Percentiles rank a stretch among this genome's conserved stretches.
phyloP scores from a whole-genome alignment of 139 green algal species.

The Astrephomene gubernaculifera region DNA sequence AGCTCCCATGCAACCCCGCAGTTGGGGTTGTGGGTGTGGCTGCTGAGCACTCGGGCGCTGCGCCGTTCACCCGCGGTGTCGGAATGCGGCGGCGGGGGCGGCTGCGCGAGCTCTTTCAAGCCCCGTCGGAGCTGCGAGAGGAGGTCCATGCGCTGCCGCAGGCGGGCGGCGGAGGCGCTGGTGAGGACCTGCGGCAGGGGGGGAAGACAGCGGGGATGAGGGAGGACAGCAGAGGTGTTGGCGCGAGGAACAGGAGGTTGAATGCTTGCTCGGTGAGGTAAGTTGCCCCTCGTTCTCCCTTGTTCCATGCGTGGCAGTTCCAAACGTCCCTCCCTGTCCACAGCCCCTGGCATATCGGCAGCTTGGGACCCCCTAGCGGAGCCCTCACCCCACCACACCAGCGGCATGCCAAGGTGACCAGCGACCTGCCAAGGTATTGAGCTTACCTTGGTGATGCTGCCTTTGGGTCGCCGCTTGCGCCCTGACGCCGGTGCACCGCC shows the following conservation, averaged over 20 bases:
- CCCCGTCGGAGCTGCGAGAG: background rate
- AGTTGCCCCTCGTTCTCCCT: no score
- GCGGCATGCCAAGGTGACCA: no score
- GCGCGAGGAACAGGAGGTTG: no score
- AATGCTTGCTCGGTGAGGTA: no score
- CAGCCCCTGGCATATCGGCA: no score
- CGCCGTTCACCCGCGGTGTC: background rate
- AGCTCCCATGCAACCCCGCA: slow-evolving; percentile 8
- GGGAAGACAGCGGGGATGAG: background rate
- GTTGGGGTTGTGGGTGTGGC: background rate
- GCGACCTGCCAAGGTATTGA: background rate
- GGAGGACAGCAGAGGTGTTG: no score
- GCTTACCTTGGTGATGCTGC: slow-evolving; percentile 32
- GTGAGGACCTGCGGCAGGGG: slow-evolving; percentile 21
- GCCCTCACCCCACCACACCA: no score
- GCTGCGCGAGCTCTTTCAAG: background rate
- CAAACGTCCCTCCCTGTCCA: no score
- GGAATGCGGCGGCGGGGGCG: background rate
- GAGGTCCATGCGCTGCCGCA: slow-evolving; percentile 11
- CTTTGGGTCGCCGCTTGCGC: slow-evolving; percentile 11
- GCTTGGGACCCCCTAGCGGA: no score
- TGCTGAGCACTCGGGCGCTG: no score
- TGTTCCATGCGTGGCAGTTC: no score
- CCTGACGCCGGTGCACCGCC: background rate
- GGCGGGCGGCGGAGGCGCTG: background rate